Evolutionary conservation across 108 stramenopile genomes (phyloP).

Genomic region (Poteriospumella lacustris): DNA sequence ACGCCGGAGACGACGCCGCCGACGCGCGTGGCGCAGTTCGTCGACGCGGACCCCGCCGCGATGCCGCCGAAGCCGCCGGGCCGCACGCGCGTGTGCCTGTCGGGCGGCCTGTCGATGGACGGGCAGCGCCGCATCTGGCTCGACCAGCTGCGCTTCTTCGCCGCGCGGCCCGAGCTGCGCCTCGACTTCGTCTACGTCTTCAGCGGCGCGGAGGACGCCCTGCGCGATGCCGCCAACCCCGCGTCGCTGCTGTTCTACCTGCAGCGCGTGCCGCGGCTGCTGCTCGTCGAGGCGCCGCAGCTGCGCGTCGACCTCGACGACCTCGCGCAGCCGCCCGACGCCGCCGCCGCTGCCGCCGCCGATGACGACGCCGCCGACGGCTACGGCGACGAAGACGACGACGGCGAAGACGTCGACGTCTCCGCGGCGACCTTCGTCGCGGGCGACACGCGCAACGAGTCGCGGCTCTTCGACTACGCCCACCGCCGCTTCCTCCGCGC

Average conservation of each 20-base stretch:
- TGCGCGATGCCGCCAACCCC: neutral
- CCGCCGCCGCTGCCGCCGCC: neutral
- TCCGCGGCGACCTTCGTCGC: neutral
- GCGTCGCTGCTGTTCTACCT: neutral
- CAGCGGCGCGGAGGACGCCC: too few species aligned
- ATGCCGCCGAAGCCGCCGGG: too few species aligned
- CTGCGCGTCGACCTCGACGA: neutral
- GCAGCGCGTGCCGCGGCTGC: neutral
- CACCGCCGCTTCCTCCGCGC: neutral
- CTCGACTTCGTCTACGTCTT: neutral
- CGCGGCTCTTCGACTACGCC: neutral
- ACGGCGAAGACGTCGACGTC: neutral
- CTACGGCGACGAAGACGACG: neutral
- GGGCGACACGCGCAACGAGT: neutral
- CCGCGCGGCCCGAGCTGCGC: neutral
- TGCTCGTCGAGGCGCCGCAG: neutral
- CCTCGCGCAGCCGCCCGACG: neutral
- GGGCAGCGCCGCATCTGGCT: constrained; percentile 21
- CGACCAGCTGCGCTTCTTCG: neutral
- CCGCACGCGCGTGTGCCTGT: constrained; percentile 17
- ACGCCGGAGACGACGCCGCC: too few species aligned
- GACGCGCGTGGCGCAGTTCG: too few species aligned
- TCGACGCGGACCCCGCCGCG: too few species aligned
- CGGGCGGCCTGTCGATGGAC: neutral
- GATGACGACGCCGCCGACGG: neutral